Conservation (phyloP, 1,284 basidiomycete species). For the Kwoniella shivajii region DNA sequence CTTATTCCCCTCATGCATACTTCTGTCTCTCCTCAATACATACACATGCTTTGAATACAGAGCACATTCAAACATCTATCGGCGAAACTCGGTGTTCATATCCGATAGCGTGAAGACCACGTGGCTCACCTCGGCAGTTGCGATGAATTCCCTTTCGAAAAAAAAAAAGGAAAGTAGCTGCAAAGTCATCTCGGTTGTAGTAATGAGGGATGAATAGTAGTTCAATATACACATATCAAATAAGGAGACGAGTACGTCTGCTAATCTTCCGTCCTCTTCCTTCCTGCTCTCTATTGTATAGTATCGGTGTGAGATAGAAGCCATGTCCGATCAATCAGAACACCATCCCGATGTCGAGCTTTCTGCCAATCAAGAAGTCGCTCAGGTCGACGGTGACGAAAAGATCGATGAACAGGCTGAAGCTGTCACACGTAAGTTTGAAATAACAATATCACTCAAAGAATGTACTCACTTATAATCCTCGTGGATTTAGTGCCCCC, state of each 20-base stretch:
- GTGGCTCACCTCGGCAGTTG: neutral
- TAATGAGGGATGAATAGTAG: too few relatives aligned
- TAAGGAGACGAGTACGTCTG: too few relatives aligned
- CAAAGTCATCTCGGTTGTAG: too few relatives aligned
- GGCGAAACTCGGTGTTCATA: constrained; percentile 10
- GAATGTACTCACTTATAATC: too few relatives aligned
- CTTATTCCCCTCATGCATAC: too few relatives aligned
- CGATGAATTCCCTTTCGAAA: constrained; percentile 1
- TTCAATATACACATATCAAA: too few relatives aligned
- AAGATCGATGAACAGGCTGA: constrained; percentile 13
- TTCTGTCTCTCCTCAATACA: too few relatives aligned
- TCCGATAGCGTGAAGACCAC: constrained; percentile 2
- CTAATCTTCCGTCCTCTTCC: neutral
- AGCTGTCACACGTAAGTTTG: constrained; percentile 2
- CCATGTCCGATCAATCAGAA: constrained; percentile 8
- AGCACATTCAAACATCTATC: too few relatives aligned
- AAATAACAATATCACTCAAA: too few relatives aligned
- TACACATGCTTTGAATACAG: too few relatives aligned
- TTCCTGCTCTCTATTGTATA: neutral
- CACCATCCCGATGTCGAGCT: constrained; percentile 1
- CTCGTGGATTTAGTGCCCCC: constrained; percentile 32
- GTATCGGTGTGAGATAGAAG: neutral
- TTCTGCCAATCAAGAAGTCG: neutral
- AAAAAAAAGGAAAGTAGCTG: constrained; percentile 11
- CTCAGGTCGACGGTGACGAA: constrained; percentile 9